These are phyloP conservation scores for Aspergillus bridgeri DNA, from an alignment of 495 filamentous ascomycete genomes.

Conservation along the genomic window DNA sequence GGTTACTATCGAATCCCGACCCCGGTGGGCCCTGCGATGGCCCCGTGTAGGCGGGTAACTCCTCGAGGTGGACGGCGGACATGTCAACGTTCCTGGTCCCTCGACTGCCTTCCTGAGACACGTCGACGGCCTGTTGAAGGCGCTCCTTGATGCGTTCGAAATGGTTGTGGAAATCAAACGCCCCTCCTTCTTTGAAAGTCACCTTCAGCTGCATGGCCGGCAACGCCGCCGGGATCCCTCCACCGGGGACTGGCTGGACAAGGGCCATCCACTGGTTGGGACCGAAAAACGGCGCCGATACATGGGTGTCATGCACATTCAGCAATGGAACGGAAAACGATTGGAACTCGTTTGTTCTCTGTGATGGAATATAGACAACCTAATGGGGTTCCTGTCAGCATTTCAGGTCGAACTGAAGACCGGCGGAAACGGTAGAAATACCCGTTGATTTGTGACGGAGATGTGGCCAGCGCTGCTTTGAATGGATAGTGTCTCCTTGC, in stretches of 20 bases:
- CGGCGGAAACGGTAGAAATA: constrained; percentile 36
- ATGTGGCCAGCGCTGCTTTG: constrained; percentile 59
- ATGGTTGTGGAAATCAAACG: constrained; percentile 81
- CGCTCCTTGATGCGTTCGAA: constrained; percentile 85
- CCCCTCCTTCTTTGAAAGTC: constrained; percentile 91
- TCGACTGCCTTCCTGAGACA: constrained; percentile 50
- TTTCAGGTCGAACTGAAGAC: background rate
- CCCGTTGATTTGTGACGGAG: constrained; percentile 88
- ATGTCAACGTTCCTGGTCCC: constrained; percentile 52
- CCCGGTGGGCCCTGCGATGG: constrained; percentile 19
- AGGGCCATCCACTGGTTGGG: constrained; percentile 85
- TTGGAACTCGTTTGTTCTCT: constrained; percentile 63
- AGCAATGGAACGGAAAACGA: constrained; percentile 88
- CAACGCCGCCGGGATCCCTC: constrained; percentile 77
- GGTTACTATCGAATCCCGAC: background rate
- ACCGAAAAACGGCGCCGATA: constrained; percentile 91
- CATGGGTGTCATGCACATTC: constrained; percentile 82
- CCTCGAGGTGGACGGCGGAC: constrained; percentile 66
- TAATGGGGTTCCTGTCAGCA: constrained; percentile 26
- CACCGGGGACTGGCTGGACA: constrained; percentile 74
- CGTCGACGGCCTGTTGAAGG: constrained; percentile 72
- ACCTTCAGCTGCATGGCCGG: constrained; percentile 73
- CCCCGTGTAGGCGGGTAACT: constrained; percentile 75
- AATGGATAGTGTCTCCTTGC: constrained; percentile 52
- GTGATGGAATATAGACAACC: constrained; percentile 85